Evolutionary conservation across 2,329 filamentous ascomycete species (phyloP).

Genomic region (Calonectria montana): DNA sequence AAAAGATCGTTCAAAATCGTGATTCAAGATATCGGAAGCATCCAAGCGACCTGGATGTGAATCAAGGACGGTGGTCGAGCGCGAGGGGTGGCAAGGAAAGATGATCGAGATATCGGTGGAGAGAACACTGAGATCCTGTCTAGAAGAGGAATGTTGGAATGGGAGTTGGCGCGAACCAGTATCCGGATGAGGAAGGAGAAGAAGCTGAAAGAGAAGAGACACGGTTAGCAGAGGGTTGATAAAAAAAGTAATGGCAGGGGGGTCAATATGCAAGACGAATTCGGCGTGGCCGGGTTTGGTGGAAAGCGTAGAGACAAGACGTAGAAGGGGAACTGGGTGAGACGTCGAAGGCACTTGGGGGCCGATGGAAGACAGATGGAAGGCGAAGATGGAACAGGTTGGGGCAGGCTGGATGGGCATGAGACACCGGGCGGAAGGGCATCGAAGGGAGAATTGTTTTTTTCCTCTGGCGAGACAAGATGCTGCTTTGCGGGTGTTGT

Average conservation of each 20-base stretch:
- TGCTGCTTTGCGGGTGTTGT: slow-evolving; percentile 22
- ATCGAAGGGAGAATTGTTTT: slow-evolving; percentile 27
- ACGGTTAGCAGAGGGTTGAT: slow-evolving; percentile 16
- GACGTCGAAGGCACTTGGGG: slow-evolving; percentile 14
- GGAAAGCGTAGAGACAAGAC: slow-evolving; percentile 5
- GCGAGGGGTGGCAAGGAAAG: slow-evolving; percentile 26
- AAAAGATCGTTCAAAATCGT: slow-evolving; percentile 23
- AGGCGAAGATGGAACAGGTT: slow-evolving; percentile 14
- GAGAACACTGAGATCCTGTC: slow-evolving; percentile 26
- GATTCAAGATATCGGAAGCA: slow-evolving; percentile 33
- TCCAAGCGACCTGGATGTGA: slow-evolving; percentile 23
- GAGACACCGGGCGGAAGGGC: slow-evolving; percentile 31
- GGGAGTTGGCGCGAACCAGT: slow-evolving; percentile 28
- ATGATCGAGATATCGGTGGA: slow-evolving; percentile 35
- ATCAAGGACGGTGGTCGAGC: slow-evolving; percentile 26
- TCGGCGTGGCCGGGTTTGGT: background rate
- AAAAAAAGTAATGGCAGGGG: background rate
- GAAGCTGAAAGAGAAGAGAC: slow-evolving; percentile 29
- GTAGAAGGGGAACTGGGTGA: slow-evolving; percentile 10
- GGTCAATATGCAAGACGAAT: background rate
- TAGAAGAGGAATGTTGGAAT: slow-evolving; percentile 29
- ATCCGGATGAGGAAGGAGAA: slow-evolving; percentile 33
- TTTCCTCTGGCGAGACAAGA: slow-evolving; percentile 26
- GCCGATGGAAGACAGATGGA: slow-evolving; percentile 33
- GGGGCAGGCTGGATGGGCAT: slow-evolving; percentile 12